phyloP scores from a whole-genome alignment of 345 rosid genomes.

The Orychophragmus violaceus region DNA sequence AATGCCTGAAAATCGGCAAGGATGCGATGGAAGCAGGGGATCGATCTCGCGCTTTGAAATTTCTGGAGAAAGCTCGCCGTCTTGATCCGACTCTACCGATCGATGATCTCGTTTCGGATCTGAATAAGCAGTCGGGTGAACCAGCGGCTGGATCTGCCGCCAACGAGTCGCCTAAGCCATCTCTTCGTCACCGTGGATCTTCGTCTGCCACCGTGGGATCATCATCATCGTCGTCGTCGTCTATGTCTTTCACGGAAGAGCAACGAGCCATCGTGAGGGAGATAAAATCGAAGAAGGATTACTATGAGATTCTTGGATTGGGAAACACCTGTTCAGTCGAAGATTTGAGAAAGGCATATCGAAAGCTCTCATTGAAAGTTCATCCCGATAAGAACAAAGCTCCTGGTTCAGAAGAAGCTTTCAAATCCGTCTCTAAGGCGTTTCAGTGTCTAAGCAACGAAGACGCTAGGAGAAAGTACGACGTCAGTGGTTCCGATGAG shows the following conservation, averaged over 20 bases:
- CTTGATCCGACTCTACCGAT: conserved; percentile 68
- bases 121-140: conserved; percentile 26
- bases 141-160: conserved; percentile 19
- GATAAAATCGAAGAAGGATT: too few species aligned
- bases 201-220: neutral
- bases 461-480: conserved; percentile 61
- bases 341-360: conserved; percentile 72
- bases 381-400: conserved; percentile 94
- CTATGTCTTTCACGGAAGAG: conserved; percentile 53
- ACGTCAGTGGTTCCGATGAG: too few species aligned
- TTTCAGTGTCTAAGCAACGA: conserved; percentile 82
- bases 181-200: conserved; percentile 52
- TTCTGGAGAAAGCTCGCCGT: conserved; percentile 77
- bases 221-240: conserved; percentile 15
- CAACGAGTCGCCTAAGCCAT: conserved; percentile 23
- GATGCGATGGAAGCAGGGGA: conserved; percentile 68
- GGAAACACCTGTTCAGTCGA: conserved; percentile 57
- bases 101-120: conserved; percentile 50
- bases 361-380: conserved; percentile 80
- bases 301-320: conserved; percentile 72
- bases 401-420: too few species aligned
- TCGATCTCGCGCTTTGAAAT: conserved; percentile 66
- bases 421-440: too few species aligned
- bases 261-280: conserved; percentile 64
- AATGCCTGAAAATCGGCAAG: conserved; percentile 74